Percentiles rank a stretch among this genome's conserved stretches.
Conservation (phyloP, 257 asterid genomes). For the Phtheirospermum japonicum region DNA sequence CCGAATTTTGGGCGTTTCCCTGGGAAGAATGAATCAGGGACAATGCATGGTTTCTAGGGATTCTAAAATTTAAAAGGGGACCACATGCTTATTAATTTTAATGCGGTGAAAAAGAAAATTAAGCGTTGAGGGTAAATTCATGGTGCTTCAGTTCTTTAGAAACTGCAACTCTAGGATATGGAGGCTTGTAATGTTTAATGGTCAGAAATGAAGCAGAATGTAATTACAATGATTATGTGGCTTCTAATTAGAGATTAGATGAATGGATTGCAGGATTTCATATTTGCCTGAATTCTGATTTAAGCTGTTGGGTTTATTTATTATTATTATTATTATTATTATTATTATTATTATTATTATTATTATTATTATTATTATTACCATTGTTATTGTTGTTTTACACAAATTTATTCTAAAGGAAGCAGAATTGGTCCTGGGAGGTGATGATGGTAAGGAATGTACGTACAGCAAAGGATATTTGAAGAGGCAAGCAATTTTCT, state of each 20-base stretch:
- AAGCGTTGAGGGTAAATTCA: background rate
- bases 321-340: too few relatives aligned
- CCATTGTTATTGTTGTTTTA: background rate
- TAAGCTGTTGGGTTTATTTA: too few relatives aligned
- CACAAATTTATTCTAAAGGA: constrained; percentile 45
- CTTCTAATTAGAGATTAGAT: too few relatives aligned
- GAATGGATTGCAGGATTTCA: too few relatives aligned
- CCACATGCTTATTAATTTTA: background rate
- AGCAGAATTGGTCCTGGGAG: constrained; percentile 88
- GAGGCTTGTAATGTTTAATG: too few relatives aligned
- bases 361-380: too few relatives aligned
- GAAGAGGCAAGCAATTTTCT: constrained; percentile 89
- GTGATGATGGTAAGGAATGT: constrained; percentile 96
- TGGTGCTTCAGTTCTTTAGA: constrained; percentile 5
- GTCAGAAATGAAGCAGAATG: too few relatives aligned
- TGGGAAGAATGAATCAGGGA: background rate
- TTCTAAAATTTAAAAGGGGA: background rate
- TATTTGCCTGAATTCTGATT: too few relatives aligned
- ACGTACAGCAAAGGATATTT: constrained; percentile 70
- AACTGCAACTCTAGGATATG: constrained; percentile 12
- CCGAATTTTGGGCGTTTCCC: background rate
- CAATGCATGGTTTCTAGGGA: background rate
- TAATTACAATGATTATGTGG: too few relatives aligned
- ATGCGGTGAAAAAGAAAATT: background rate
- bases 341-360: too few relatives aligned